Evolutionary conservation across 345 rosid genomes (phyloP).

Genomic region (Arabis hirsuta): DNA sequence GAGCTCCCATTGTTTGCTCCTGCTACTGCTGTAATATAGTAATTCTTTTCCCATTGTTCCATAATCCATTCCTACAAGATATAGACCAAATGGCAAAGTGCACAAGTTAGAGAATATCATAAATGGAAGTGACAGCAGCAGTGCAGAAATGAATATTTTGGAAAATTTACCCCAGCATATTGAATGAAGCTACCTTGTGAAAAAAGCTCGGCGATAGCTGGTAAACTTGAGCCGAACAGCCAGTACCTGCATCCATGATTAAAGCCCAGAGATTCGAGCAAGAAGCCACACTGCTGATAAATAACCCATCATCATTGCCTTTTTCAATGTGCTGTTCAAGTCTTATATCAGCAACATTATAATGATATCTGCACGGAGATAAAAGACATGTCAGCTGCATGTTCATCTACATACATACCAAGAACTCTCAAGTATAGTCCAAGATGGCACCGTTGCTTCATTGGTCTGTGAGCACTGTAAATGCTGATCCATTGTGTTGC

Average conservation of each 20-base stretch:
- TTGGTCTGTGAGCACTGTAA: conserved; percentile 93
- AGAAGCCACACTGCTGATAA: conserved; percentile 91
- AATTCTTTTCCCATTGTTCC: conserved; percentile 98
- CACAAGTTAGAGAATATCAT: conserved; percentile 23
- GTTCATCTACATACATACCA: conserved; percentile 16
- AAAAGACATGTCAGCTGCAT: conserved; percentile 28
- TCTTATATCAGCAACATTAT: conserved; percentile 83
- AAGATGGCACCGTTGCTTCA: conserved; percentile 80
- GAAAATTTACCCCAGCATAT: conserved; percentile 12
- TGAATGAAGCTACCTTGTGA: conserved; percentile 68
- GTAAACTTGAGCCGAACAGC: conserved; percentile 79
- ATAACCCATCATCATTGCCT: conserved; percentile 89
- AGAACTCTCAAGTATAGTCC: conserved; percentile 17
- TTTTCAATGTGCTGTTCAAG: conserved; percentile 81
- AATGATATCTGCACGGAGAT: conserved; percentile 73
- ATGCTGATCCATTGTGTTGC: conserved; percentile 98
- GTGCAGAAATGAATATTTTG: conserved; percentile 22
- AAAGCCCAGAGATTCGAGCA: conserved; percentile 93
- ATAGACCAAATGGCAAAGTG: conserved; percentile 17
- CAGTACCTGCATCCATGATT: conserved; percentile 98
- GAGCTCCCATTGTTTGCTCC: conserved; percentile 92
- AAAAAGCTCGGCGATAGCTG: conserved; percentile 81
- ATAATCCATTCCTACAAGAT: conserved; percentile 85
- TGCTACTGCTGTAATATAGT: conserved; percentile 92
- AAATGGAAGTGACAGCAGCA: conserved; percentile 10